Evolutionary conservation across 2,329 filamentous ascomycete genomes (phyloP).

Genomic region (Aspergillus ochraceus): DNA sequence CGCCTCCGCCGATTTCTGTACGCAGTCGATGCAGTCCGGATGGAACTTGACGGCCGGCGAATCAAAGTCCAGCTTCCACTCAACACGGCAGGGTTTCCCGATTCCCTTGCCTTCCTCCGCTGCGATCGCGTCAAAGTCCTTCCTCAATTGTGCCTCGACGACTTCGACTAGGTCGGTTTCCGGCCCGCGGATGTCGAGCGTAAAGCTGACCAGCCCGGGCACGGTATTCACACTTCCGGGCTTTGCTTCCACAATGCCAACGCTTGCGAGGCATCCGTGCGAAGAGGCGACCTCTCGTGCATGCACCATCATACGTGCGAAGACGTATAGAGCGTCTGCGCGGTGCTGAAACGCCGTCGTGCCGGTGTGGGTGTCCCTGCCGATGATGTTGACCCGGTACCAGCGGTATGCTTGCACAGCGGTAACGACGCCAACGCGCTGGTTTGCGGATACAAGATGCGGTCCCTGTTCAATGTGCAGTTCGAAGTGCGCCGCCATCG

Average conservation of each 20-base stretch:
- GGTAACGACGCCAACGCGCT: slow-evolving; percentile 68
- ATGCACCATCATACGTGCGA: slow-evolving; percentile 66
- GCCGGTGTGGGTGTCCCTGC: slow-evolving; percentile 71
- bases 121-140: slow-evolving; percentile 62
- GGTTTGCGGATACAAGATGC: slow-evolving; percentile 63
- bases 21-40: slow-evolving; percentile 64
- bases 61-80: slow-evolving; percentile 63
- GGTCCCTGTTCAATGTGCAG: slow-evolving; percentile 85
- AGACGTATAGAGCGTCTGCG: slow-evolving; percentile 67
- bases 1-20: slow-evolving; percentile 59
- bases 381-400: slow-evolving; percentile 66
- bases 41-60: slow-evolving; percentile 65
- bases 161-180: slow-evolving; percentile 56
- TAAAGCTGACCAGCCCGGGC: slow-evolving; percentile 66
- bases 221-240: slow-evolving; percentile 75
- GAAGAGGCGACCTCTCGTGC: slow-evolving; percentile 63
- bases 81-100: slow-evolving; percentile 54
- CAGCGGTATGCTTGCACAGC: slow-evolving; percentile 76
- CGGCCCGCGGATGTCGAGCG: slow-evolving; percentile 65
- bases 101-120: slow-evolving; percentile 55
- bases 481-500: slow-evolving; percentile 77
- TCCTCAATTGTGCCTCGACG: slow-evolving; percentile 58
- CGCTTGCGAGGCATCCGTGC: slow-evolving; percentile 64
- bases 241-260: slow-evolving; percentile 66
- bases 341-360: slow-evolving; percentile 69